Conservation (phyloP, 441 rosid species). For the Melastoma candidum region DNA sequence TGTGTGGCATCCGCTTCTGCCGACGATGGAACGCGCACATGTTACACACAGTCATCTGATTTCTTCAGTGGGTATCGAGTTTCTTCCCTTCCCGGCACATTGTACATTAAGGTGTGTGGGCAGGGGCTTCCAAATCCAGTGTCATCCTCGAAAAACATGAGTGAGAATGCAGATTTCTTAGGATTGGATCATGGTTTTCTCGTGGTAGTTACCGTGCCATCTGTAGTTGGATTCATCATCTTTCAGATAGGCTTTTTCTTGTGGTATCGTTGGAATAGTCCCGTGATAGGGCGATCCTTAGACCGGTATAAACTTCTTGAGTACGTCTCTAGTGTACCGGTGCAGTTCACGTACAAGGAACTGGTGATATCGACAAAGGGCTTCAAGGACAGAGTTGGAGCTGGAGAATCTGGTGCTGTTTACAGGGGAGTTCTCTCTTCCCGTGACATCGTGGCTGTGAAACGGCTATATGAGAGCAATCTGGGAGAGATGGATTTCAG, state of each 20-base stretch:
- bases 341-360: constrained; percentile 6
- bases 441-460: background rate
- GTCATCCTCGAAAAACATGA: background rate
- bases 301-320: constrained; percentile 1
- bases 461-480: constrained; percentile 2
- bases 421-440: constrained; percentile 1
- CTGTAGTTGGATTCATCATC: constrained; percentile 3
- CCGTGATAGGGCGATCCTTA: background rate
- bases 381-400: constrained; percentile 9
- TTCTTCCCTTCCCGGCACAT: constrained; percentile 3
- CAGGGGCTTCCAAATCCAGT: background rate
- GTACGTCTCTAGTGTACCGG: constrained; percentile 3
- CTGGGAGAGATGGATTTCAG: constrained; percentile 3
- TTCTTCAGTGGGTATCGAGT: constrained; percentile 1
- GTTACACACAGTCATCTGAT: background rate
- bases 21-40: constrained; percentile 4
- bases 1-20: constrained; percentile 5
- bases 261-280: background rate
- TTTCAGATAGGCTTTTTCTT: constrained; percentile 1
- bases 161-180: background rate
- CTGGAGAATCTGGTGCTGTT: background rate
- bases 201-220: constrained; percentile 1
- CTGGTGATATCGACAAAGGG: constrained; percentile 1
- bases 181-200: background rate
- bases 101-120: constrained; percentile 9